Conservation (phyloP, 768 basidiomycete genomes). For the Leucocoprinus leucothites region DNA sequence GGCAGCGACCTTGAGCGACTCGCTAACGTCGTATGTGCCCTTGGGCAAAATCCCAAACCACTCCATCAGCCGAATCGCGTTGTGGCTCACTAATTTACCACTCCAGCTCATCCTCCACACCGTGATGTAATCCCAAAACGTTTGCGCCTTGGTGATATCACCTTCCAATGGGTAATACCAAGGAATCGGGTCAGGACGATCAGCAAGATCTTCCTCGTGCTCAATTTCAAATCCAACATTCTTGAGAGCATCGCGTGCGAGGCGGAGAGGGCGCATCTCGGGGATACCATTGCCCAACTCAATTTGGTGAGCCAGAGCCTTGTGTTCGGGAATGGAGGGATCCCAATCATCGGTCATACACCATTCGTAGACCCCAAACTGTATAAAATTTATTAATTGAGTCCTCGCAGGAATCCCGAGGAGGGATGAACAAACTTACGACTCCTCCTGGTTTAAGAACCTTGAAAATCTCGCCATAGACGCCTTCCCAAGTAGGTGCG, state of each 20-base stretch:
- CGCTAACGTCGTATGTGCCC: conserved; percentile 88
- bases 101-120: conserved; percentile 90
- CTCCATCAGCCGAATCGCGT: conserved; percentile 74
- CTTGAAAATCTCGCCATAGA: conserved; percentile 90
- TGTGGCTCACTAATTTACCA: conserved; percentile 83
- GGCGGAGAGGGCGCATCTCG: conserved; percentile 82
- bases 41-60: conserved; percentile 79
- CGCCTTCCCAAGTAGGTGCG: conserved; percentile 93
- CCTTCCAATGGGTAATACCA: conserved; percentile 99
- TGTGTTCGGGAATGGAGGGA: conserved; percentile 80
- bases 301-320: conserved; percentile 85
- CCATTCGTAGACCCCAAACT: conserved; percentile 99
- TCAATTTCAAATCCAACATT: conserved; percentile 84
- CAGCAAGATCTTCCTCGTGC: conserved; percentile 93
- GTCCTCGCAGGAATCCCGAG: too few species aligned
- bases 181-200: conserved; percentile 67
- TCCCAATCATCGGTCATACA: conserved; percentile 97
- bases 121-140: conserved; percentile 85
- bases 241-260: conserved; percentile 73
- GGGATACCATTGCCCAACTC: conserved; percentile 97
- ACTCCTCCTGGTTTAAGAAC: conserved; percentile 95
- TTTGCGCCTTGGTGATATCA: conserved; percentile 90
- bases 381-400: background rate
- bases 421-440: conserved; percentile 59
- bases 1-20: conserved; percentile 82